A percentile compares a stretch with the other conserved stretches of the same genome.
Evolutionary conservation across 805 yeast species (phyloP).

Genomic region (Hyphopichia homilentoma): DNA sequence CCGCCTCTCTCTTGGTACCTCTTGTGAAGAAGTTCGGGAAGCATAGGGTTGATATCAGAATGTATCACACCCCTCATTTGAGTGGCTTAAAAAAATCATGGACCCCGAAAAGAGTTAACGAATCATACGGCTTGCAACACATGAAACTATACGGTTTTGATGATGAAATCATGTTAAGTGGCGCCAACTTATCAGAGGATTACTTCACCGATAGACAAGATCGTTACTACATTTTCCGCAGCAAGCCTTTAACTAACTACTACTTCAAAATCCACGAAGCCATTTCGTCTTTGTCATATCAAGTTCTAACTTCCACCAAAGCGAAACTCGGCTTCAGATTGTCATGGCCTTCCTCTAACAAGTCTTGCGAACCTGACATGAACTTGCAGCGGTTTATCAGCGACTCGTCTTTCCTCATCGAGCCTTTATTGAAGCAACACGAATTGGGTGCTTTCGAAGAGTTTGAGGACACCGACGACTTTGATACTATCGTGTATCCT

Average conservation of each 20-base stretch:
- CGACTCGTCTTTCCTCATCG: conserved; percentile 54
- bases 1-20: conserved; percentile 70
- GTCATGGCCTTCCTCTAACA: conserved; percentile 71
- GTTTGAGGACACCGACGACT: conserved; percentile 29
- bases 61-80: conserved; percentile 88
- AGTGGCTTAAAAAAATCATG: conserved; percentile 59
- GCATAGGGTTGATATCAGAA: conserved; percentile 68
- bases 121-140: conserved; percentile 91
- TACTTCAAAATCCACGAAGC: conserved; percentile 69
- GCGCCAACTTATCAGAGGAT: conserved; percentile 89
- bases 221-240: conserved; percentile 73
- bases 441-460: conserved; percentile 27
- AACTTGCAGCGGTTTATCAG: conserved; percentile 49
- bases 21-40: conserved; percentile 62
- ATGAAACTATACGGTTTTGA: conserved; percentile 97
- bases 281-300: conserved; percentile 68
- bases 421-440: conserved; percentile 54
- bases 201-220: conserved; percentile 95
- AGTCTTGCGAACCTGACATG: conserved; percentile 62
- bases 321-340: conserved; percentile 50
- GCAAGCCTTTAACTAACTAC: conserved; percentile 59
- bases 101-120: conserved; percentile 83
- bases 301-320: conserved; percentile 43
- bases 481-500: conserved; percentile 76
- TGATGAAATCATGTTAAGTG: conserved; percentile 79